Evolutionary conservation across 805 yeast species (phyloP), one percentile per base, ranked within the genome.

Genomic region (Isabelozyma gotoi): DNA sequence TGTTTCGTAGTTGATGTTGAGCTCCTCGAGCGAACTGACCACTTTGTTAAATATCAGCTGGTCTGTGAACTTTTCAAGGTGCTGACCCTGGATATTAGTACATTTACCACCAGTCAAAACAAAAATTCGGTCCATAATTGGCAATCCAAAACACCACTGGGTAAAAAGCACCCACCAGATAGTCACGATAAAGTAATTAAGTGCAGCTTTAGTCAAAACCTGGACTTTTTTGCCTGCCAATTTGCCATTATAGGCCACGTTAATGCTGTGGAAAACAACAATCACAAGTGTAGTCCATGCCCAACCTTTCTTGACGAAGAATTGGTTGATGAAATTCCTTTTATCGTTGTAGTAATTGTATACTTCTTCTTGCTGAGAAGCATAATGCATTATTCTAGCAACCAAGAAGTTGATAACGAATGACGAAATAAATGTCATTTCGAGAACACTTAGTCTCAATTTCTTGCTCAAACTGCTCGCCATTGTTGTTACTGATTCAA

Each of bases 241-340:
- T 18, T 35, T 33, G 40, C 46, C 36, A 15, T 36, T 40, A 7
- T 45, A 27, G 36, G 39, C 21, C 10, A 18, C 38, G 7, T 39
- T 32, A 29, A 40, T 41, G 19, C 43, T 46, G 45, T 53, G 48
- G 45, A 68, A 71, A 7, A 52, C 38, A 1, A 51, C 48, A 11
- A 68, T 46, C 12, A 47, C 59, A 2, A 62, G 16, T 3, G 76
- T 54, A 7, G 96, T 90, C 98, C 97, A 94, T 12, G 80, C 73
- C 98, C 98, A 94, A 2, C 97, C 98, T 19, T 74, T 76, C 56
- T 92, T 94, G 32, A 92, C 97, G 59, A 94, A 88, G 5, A 76
- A 38, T 16, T 74, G 75, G 62, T 92, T 92, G 47, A 91, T 57
- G 14, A 89, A 24, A 57, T 88, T 89, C 40, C 77, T 74, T 65